phyloP scores from a whole-genome alignment of 2,329 filamentous ascomycete species.

The Rhinocladiella similis region DNA sequence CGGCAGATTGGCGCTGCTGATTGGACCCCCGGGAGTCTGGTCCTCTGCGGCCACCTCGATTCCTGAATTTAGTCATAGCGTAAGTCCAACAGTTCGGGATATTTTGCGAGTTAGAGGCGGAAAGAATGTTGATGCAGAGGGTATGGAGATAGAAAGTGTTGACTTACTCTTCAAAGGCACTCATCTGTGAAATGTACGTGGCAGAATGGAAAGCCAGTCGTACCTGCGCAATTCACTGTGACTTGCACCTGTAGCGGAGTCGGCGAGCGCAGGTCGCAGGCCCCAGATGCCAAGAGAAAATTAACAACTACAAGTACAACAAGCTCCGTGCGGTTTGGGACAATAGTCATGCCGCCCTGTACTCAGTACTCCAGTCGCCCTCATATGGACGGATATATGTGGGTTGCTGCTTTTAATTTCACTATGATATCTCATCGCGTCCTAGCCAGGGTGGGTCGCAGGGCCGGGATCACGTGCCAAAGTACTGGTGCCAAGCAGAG shows the following conservation, averaged over 20 bases:
- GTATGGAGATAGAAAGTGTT: conserved; percentile 35
- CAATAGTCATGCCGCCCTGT: neutral
- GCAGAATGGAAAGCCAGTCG: conserved; percentile 7
- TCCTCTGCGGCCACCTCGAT: conserved; percentile 22
- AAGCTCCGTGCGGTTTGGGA: neutral
- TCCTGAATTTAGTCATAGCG: conserved; percentile 15
- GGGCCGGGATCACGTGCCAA: too few relatives aligned
- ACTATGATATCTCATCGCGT: too few relatives aligned
- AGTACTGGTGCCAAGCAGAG: too few relatives aligned
- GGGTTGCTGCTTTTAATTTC: too few relatives aligned
- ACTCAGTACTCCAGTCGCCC: too few relatives aligned
- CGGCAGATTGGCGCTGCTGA: conserved; percentile 19
- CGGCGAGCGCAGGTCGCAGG: neutral
- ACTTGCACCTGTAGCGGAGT: neutral
- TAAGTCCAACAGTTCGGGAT: conserved; percentile 4
- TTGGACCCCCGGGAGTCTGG: conserved; percentile 20
- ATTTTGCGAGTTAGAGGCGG: neutral
- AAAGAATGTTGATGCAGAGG: conserved; percentile 10
- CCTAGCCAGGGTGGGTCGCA: too few relatives aligned
- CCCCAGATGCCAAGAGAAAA: neutral
- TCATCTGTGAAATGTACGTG: conserved; percentile 15
- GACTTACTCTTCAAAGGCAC: conserved; percentile 24
- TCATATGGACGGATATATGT: too few relatives aligned
- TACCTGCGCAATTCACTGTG: conserved; percentile 6
- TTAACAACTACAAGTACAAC: too few relatives aligned